These are phyloP conservation scores for Neurospora sp. DNA, from an alignment of 495 filamentous ascomycete genomes.

Conservation along the genomic window DNA sequence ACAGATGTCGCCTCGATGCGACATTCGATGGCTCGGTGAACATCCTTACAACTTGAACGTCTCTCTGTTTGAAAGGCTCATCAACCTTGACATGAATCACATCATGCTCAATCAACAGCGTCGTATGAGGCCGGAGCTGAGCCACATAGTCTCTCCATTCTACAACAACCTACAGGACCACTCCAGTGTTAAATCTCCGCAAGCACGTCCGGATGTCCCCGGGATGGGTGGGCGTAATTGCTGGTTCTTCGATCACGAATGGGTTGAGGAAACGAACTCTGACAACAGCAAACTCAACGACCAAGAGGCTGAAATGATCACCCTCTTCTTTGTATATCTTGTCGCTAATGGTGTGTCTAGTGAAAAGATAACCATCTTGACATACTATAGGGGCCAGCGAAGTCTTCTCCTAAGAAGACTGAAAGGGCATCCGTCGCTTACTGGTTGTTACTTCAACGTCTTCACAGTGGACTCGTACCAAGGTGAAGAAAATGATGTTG, in stretches of 20 bases:
- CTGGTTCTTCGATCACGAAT: slow-evolving; percentile 64
- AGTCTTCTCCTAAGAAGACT: slow-evolving; percentile 50
- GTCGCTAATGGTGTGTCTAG: slow-evolving; percentile 50
- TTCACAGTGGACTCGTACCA: slow-evolving; percentile 89
- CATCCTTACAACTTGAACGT: slow-evolving; percentile 52
- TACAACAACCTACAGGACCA: slow-evolving; percentile 67
- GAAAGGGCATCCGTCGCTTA: slow-evolving; percentile 39
- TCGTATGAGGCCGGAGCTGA: slow-evolving; percentile 63
- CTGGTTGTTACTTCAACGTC: slow-evolving; percentile 49
- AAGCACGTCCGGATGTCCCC: slow-evolving; percentile 49
- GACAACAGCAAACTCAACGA: slow-evolving; percentile 63
- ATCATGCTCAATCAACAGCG: slow-evolving; percentile 55
- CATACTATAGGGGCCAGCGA: slow-evolving; percentile 84
- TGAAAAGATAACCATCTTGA: slow-evolving; percentile 69
- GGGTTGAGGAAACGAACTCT: slow-evolving; percentile 54
- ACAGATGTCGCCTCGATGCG: slow-evolving; percentile 40
- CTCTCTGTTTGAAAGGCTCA: slow-evolving; percentile 51
- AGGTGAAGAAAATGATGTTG: slow-evolving; percentile 84
- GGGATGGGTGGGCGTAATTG: slow-evolving; percentile 68
- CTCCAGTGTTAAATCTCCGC: slow-evolving; percentile 40
- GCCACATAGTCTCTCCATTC: slow-evolving; percentile 48
- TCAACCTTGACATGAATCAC: slow-evolving; percentile 57
- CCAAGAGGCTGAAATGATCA: slow-evolving; percentile 70
- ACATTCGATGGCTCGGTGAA: slow-evolving; percentile 55
- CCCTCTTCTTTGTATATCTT: slow-evolving; percentile 62